These are phyloP conservation scores for Haberlea rhodopensis DNA, from an alignment of 257 asterid species.

Conservation along the genomic window DNA sequence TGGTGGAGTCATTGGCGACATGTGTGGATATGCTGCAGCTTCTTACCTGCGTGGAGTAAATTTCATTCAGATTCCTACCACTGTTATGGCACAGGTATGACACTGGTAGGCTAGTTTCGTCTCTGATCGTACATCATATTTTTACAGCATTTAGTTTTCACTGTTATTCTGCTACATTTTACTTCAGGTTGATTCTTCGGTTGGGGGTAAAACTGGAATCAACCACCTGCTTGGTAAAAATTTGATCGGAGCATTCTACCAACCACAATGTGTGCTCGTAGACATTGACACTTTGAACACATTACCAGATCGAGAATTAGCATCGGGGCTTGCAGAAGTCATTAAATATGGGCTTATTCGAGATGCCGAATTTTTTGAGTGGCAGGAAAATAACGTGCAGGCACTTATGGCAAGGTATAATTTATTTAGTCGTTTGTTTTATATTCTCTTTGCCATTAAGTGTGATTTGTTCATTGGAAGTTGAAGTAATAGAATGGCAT, in stretches of 20 bases:
- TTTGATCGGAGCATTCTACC: slow-evolving; percentile 94
- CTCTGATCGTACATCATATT: slow-evolving; percentile 1
- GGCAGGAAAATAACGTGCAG: slow-evolving; percentile 91
- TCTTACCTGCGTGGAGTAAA: slow-evolving; percentile 94
- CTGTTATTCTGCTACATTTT: slow-evolving; percentile 16
- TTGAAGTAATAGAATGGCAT: not conserved
- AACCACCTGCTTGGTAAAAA: slow-evolving; percentile 97
- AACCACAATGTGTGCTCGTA: slow-evolving; percentile 95
- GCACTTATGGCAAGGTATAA: slow-evolving; percentile 74
- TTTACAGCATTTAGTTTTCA: slow-evolving; percentile 1
- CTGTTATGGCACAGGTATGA: slow-evolving; percentile 98
- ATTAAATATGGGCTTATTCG: slow-evolving; percentile 88
- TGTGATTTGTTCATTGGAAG: not conserved
- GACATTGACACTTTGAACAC: slow-evolving; percentile 92
- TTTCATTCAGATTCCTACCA: slow-evolving; percentile 97
- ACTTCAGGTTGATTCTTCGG: slow-evolving; percentile 89
- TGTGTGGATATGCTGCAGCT: slow-evolving; percentile 99
- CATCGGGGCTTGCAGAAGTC: slow-evolving; percentile 96
- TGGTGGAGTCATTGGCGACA: slow-evolving; percentile 99
- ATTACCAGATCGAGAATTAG: slow-evolving; percentile 87
- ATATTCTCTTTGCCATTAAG: not conserved
- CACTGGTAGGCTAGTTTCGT: slow-evolving; percentile 20
- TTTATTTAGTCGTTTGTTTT: slow-evolving; percentile 4
- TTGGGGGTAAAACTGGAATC: slow-evolving; percentile 99
- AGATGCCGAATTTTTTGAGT: slow-evolving; percentile 85